Percentiles rank a stretch among this genome's conserved stretches.
phyloP scores from a whole-genome alignment of 306 rosid species.

The Inga laurina region DNA sequence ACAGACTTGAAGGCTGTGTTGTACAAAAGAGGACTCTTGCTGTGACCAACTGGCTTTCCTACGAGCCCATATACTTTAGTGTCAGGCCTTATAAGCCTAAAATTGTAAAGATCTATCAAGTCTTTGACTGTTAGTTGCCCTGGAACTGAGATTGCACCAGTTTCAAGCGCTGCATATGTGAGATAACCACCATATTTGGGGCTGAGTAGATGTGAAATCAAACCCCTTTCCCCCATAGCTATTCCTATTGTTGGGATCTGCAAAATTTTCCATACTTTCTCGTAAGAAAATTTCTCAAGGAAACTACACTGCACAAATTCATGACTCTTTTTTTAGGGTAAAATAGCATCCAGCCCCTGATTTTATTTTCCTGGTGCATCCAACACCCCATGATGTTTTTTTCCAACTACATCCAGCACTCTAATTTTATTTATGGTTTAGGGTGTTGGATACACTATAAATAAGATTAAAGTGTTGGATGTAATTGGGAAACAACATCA shows the following conservation, averaged over 20 bases:
- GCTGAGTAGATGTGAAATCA: constrained; percentile 43
- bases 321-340: no score
- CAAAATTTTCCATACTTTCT: background rate
- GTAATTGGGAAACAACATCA: no score
- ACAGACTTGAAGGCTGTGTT: constrained; percentile 51
- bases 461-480: no score
- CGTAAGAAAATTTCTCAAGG: background rate
- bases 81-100: constrained; percentile 44
- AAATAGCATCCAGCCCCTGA: no score
- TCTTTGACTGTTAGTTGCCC: constrained; percentile 46
- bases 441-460: no score
- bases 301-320: background rate
- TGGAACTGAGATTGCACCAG: constrained; percentile 35
- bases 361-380: no score
- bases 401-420: no score
- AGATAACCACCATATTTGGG: constrained; percentile 55
- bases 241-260: constrained; percentile 49
- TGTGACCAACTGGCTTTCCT: constrained; percentile 57
- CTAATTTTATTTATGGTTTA: no score
- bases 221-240: constrained; percentile 48
- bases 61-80: constrained; percentile 49
- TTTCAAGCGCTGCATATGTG: constrained; percentile 48
- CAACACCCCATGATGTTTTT: no score
- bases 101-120: constrained; percentile 47
- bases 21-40: constrained; percentile 56